Evolutionary conservation across 208 protist genomes (phyloP), one percentile per base, ranked within the genome.

Genomic region (Porcisia hertigi): DNA sequence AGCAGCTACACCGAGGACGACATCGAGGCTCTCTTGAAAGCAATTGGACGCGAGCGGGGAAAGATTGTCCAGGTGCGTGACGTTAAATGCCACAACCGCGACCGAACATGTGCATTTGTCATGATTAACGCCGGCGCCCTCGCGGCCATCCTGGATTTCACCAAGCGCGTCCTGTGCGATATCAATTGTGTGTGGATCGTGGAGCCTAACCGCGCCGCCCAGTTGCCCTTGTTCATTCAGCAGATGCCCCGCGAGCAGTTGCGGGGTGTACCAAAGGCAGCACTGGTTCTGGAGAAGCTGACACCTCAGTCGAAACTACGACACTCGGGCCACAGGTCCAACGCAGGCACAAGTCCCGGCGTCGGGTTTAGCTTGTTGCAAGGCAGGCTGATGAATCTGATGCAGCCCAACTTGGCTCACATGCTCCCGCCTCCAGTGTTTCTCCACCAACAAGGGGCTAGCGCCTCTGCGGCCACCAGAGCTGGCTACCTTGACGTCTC

Each of bases 101-200:
- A 92, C 63, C 89, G 88, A 16, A 94, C 92, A 7, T 96, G 92
- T 71, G 92, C 92, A n/a, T 96, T 96, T 79, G 83, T 96, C 14
- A 85, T 92, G 82, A 81, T 94, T 65, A 96, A 96, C 74, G 76
- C 80, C 16, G 75, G 83, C 53, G 88, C 88, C 9, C 74, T 94
- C 2, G 47, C 59, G 14, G 73, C 85, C 1, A 80, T 96, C 9
- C 69, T 96, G 14, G 75, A 80, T 9, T 96, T 89, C 75, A 86
- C 86, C 23, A 94, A 96, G 72, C 89, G 92, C 5, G 83, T 94
- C 3, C 62, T 96, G 71, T 96, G 92, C 81, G 92, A 96, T 82
- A 71, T 92, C 41, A 85, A 90, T 58, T 92, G 88, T 67, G 88
- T 96, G 3, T 96, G 89, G 88, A 82, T 94, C 25, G 87, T 93